Percentiles rank a stretch among this genome's conserved stretches.
phyloP scores from a whole-genome alignment of 257 asterid genomes.

The Lavandula angustifolia region DNA sequence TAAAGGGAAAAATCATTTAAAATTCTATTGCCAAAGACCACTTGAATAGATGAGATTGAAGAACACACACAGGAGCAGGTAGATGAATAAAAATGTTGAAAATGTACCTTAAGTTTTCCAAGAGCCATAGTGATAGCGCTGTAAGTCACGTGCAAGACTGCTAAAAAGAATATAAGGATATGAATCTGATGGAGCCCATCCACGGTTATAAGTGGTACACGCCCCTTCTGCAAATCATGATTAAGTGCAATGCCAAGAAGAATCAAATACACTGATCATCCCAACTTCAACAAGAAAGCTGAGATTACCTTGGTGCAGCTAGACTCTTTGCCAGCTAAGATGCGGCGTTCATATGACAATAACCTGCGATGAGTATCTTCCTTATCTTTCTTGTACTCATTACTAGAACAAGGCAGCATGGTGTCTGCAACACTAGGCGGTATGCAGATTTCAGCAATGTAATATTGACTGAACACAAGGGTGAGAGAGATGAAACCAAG shows the following conservation, averaged over 20 bases:
- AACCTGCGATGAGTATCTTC: constrained; percentile 49
- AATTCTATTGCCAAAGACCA: background rate
- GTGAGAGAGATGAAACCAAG: constrained; percentile 89
- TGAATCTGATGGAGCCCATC: constrained; percentile 89
- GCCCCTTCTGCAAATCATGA: constrained; percentile 59
- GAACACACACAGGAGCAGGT: constrained; percentile 7
- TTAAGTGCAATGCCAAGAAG: background rate
- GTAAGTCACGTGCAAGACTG: constrained; percentile 77
- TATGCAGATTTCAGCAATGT: constrained; percentile 83
- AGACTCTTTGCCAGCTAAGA: constrained; percentile 43
- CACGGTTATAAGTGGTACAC: constrained; percentile 57
- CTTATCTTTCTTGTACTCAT: background rate
- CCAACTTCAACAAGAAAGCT: background rate
- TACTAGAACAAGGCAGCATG: constrained; percentile 68
- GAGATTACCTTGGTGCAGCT: constrained; percentile 54
- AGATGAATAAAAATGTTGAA: background rate
- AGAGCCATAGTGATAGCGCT: constrained; percentile 88
- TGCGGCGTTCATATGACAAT: constrained; percentile 62
- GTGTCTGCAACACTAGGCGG: constrained; percentile 63
- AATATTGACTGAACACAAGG: constrained; percentile 82
- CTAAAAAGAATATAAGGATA: constrained; percentile 90
- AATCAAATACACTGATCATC: background rate
- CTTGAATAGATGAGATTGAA: background rate
- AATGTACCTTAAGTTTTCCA: constrained; percentile 81
- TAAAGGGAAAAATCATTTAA: background rate